Conservation (phyloP, 805 yeast species). For the Debaryomyces maramus region DNA sequence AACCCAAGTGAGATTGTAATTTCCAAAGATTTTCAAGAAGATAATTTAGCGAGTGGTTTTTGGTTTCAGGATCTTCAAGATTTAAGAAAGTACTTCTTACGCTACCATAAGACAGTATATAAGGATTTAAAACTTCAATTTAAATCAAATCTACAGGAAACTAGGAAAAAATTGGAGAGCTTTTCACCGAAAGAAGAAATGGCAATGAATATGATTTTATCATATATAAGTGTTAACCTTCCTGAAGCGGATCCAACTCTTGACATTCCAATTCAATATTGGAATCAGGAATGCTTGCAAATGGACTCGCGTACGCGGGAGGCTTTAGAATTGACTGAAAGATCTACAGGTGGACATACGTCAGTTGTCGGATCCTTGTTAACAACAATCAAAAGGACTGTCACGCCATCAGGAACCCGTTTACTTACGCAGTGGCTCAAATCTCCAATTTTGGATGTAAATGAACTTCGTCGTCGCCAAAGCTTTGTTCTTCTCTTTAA, state of each 20-base stretch:
- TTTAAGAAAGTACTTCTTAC: conserved; percentile 57
- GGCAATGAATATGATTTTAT: conserved; percentile 54
- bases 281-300: conserved; percentile 57
- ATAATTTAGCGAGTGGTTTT: conserved; percentile 42
- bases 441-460: conserved; percentile 66
- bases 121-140: conserved; percentile 33
- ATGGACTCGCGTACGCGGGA: conserved; percentile 79
- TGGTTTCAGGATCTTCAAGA: conserved; percentile 63
- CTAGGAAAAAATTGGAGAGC: conserved; percentile 33
- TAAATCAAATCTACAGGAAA: conserved; percentile 34
- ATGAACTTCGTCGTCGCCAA: conserved; percentile 55
- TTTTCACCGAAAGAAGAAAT: conserved; percentile 53
- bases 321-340: conserved; percentile 70
- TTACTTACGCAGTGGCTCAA: conserved; percentile 79
- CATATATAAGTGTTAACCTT: conserved; percentile 70
- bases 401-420: conserved; percentile 80
- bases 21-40: conserved; percentile 43
- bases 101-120: conserved; percentile 44
- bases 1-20: conserved; percentile 79
- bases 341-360: conserved; percentile 45
- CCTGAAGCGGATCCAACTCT: conserved; percentile 67
- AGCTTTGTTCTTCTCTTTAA: conserved; percentile 33
- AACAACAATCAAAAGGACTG: conserved; percentile 69
- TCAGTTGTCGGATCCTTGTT: conserved; percentile 68
- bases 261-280: conserved; percentile 62